phyloP scores from a whole-genome alignment of 805 yeast species.

The Danielozyma ontarioensis region DNA sequence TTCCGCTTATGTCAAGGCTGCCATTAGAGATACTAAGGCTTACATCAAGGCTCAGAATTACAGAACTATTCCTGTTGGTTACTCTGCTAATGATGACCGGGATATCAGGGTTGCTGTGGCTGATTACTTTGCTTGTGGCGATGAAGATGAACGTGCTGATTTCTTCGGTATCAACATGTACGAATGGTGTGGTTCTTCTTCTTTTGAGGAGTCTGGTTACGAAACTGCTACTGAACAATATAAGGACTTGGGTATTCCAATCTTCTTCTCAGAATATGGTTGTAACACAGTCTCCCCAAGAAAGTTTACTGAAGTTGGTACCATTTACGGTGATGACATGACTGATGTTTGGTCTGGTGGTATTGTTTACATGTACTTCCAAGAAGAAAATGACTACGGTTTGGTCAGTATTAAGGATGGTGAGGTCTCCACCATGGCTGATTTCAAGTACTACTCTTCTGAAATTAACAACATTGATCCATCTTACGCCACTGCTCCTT shows the following conservation, averaged over 20 bases:
- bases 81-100: conserved; percentile 85
- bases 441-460: conserved; percentile 37
- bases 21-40: conserved; percentile 79
- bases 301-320: conserved; percentile 66
- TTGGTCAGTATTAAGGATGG: conserved; percentile 53
- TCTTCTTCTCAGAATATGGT: conserved; percentile 86
- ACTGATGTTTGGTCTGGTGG: conserved; percentile 94
- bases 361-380: conserved; percentile 85
- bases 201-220: conserved; percentile 62
- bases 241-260: conserved; percentile 67
- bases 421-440: conserved; percentile 54
- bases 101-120: conserved; percentile 77
- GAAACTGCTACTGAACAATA: conserved; percentile 67
- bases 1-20: conserved; percentile 94
- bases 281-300: conserved; percentile 75
- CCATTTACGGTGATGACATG: conserved; percentile 66
- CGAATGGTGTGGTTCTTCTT: conserved; percentile 77
- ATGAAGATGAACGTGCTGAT: conserved; percentile 56
- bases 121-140: conserved; percentile 82
- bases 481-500: conserved; percentile 15
- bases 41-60: conserved; percentile 65
- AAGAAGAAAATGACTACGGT: conserved; percentile 81
- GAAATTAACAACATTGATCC: conserved; percentile 8
- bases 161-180: conserved; percentile 84
- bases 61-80: conserved; percentile 87